These are phyloP conservation scores for Eucalyptus cloeziana DNA, from an alignment of 345 rosid genomes.

Conservation along the genomic window DNA sequence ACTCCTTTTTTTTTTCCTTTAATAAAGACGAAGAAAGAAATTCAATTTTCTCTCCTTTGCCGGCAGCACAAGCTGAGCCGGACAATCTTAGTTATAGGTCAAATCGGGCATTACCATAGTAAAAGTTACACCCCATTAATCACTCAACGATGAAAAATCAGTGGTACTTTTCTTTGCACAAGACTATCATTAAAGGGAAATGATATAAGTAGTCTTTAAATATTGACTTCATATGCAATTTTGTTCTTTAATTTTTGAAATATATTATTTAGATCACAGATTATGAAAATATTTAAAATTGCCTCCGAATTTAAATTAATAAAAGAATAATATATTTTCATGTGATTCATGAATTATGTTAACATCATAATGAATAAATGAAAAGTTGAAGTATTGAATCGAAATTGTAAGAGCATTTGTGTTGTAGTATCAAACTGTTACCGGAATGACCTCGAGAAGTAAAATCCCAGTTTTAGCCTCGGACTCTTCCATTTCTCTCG, in stretches of 20 bases:
- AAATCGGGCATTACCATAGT: not conserved
- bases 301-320: fast-evolving
- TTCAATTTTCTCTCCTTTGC: too few species aligned
- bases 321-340: fast-evolving
- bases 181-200: not conserved
- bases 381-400: too few species aligned
- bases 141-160: too few species aligned
- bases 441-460: not conserved
- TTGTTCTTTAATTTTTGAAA: fast-evolving
- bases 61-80: not conserved
- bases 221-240: not conserved
- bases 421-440: not conserved
- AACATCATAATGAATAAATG: too few species aligned
- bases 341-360: fast-evolving
- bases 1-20: too few species aligned
- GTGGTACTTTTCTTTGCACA: not conserved
- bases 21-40: too few species aligned
- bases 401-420: too few species aligned
- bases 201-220: fast-evolving
- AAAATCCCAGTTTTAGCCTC: not conserved
- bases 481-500: not conserved
- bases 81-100: not conserved
- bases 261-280: fast-evolving
- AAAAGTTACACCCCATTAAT: not conserved
- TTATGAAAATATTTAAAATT: too few species aligned